Evolutionary conservation across 2,329 filamentous ascomycete species (phyloP), one percentile per base, ranked within the genome.

Genomic region (Botrytis fragariae): DNA sequence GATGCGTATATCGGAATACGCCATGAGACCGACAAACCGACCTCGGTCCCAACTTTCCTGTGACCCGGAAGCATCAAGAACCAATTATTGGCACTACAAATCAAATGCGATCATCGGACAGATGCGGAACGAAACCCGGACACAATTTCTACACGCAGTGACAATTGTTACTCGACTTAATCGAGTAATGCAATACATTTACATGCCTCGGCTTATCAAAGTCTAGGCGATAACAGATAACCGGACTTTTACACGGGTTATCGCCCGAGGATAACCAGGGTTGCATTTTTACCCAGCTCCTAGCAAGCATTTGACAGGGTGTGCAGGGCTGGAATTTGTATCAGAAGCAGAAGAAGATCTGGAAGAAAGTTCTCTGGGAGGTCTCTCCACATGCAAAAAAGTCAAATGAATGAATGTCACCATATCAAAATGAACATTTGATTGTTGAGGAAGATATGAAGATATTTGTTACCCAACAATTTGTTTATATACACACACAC

Each of bases 201-300:
- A 3, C n/a, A 57, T 57, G 18, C 69, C 69, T 71, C 69, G 69
- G 69, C 45, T 51, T 42, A 65, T 57, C 59, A 32, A 44, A n/a
- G 35, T 42, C 60, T 71, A 57, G 69, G 69, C 69, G 69, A 71
- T 71, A 71, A 69, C 51, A 71, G 69, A 71, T 71, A 71, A 51
- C 44, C 25, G 60, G 32, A 29, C 18, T 16, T 57, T 71, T 20
- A 3, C 4, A 29, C 54, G 35, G 25, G 32, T 61, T 44, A 42
- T 45, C 29, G 35, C 16, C 59, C 69, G 69, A 71, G 59, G 54
- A 35, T 71, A 71, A 42, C 25, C 59, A 54, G 44, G 44, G 39
- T 51, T 63, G 18, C 67, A 45, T 51, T 10, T 10, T 51, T 51
- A 25, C 45, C 45, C 45, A n/a, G 14, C 14, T 1, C 14, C 14